phyloP scores from a whole-genome alignment of 2,329 filamentous ascomycete genomes.

The Macroventuria anomochaeta region DNA sequence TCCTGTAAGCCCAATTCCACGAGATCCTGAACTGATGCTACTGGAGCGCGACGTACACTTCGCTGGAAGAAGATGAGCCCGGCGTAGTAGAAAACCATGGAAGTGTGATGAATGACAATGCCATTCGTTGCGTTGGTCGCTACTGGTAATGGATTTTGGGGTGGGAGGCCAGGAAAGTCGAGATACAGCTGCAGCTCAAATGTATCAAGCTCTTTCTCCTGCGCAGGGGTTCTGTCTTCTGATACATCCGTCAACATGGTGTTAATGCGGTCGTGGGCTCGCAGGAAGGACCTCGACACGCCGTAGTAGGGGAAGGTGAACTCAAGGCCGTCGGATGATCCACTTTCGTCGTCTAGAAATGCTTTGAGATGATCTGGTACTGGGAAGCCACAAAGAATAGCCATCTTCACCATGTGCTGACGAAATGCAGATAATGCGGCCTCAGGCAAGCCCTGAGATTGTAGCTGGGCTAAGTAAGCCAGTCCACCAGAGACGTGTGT shows the following conservation, averaged over 20 bases:
- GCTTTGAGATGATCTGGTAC: conserved; percentile 10
- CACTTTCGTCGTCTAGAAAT: conserved; percentile 16
- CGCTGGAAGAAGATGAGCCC: conserved; percentile 20
- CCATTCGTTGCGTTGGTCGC: background rate
- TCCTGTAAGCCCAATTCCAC: conserved; percentile 16
- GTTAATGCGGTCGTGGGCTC: conserved; percentile 16
- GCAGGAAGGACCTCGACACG: conserved; percentile 14
- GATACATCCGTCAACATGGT: background rate
- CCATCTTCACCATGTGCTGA: conserved; percentile 22
- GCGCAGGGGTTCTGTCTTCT: background rate
- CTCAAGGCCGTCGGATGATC: conserved; percentile 15
- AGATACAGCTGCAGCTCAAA: conserved; percentile 23
- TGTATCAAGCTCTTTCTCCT: conserved; percentile 13
- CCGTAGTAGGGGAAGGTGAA: conserved; percentile 19
- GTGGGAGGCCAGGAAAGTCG: conserved; percentile 8
- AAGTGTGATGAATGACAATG: conserved; percentile 16
- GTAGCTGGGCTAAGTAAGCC: conserved; percentile 14
- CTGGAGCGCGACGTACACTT: conserved; percentile 5
- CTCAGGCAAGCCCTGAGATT: conserved; percentile 15
- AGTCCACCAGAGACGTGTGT: conserved; percentile 20
- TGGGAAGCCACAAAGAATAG: conserved; percentile 15
- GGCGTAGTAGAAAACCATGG: conserved; percentile 19
- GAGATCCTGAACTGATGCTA: conserved; percentile 13
- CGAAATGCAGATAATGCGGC: conserved; percentile 10
- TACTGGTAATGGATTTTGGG: background rate